phyloP scores from a whole-genome alignment of 768 basidiomycete species.

The Panaeolus papilionaceus region DNA sequence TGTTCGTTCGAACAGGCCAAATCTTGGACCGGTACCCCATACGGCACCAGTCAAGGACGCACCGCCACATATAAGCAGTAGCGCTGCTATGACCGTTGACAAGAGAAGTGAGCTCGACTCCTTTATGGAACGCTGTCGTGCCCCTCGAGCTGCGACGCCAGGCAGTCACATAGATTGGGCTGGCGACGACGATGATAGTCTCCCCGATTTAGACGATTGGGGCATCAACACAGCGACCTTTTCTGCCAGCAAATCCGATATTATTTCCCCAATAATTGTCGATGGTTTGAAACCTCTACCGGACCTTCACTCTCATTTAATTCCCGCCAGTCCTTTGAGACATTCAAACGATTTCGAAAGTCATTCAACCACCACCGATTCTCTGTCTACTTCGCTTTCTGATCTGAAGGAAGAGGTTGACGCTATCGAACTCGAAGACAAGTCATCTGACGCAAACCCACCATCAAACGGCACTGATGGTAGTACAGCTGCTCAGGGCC shows the following conservation, averaged over 20 bases:
- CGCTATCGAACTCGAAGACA: slow-evolving; percentile 2
- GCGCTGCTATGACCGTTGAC: slow-evolving; percentile 39
- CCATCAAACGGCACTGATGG: neutral
- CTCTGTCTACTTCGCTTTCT: neutral
- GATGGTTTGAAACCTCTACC: slow-evolving; percentile 68
- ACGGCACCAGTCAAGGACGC: slow-evolving; percentile 57
- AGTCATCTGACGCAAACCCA: neutral
- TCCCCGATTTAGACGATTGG: slow-evolving; percentile 90
- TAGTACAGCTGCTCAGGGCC: slow-evolving; percentile 4
- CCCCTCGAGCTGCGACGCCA: slow-evolving; percentile 70
- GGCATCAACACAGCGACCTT: slow-evolving; percentile 58
- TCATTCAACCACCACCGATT: slow-evolving; percentile 7
- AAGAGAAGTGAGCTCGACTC: slow-evolving; percentile 72
- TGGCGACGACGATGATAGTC: slow-evolving; percentile 81
- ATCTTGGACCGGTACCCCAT: slow-evolving; percentile 39
- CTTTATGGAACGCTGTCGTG: slow-evolving; percentile 78
- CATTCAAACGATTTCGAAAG: slow-evolving; percentile 15
- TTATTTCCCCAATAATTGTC: slow-evolving; percentile 73
- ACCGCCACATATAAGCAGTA: slow-evolving; percentile 58
- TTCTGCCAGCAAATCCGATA: slow-evolving; percentile 38
- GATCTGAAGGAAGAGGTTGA: slow-evolving; percentile 3
- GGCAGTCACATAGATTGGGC: slow-evolving; percentile 91
- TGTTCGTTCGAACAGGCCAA: slow-evolving; percentile 38
- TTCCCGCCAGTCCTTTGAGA: slow-evolving; percentile 25
- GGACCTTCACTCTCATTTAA: slow-evolving; percentile 38